These are phyloP conservation scores for Rubia tinctorum DNA, from an alignment of 305 asterid species.

Conservation along the genomic window DNA sequence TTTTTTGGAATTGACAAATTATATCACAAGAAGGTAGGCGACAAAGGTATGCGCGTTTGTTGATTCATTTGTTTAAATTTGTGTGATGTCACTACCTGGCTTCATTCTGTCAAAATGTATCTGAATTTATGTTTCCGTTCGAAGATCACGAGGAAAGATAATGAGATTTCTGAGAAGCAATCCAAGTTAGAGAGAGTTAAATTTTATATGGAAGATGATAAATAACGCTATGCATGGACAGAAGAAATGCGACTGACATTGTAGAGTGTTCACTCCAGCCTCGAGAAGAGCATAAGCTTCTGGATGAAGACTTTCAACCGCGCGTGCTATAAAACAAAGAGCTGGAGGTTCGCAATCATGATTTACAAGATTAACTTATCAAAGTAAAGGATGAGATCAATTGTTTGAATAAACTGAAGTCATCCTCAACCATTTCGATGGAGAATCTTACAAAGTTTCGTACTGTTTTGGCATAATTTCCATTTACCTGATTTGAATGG, in stretches of 20 bases:
- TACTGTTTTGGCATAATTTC: neutral
- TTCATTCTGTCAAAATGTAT: no score
- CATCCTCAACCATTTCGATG: slow-evolving; percentile 45
- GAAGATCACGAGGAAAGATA: slow-evolving; percentile 64
- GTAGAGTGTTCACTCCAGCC: slow-evolving; percentile 61
- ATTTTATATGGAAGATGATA: slow-evolving; percentile 49
- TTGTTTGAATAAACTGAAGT: slow-evolving; percentile 44
- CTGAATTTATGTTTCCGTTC: no score
- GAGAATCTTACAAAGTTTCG: slow-evolving; percentile 34
- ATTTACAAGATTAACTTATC: slow-evolving; percentile 55
- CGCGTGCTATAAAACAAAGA: slow-evolving; percentile 55
- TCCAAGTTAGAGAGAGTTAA: slow-evolving; percentile 74
- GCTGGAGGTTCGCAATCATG: slow-evolving; percentile 51
- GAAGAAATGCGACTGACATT: slow-evolving; percentile 65
- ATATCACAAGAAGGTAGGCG: slow-evolving; percentile 83
- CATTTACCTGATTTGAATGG: no score
- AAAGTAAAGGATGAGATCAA: slow-evolving; percentile 53
- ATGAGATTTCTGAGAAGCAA: slow-evolving; percentile 67
- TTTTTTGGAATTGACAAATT: slow-evolving; percentile 77
- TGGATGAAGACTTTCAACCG: slow-evolving; percentile 52
- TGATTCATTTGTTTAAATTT: no score
- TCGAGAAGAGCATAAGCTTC: slow-evolving; percentile 59
- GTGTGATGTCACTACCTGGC: no score
- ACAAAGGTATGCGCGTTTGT: slow-evolving; percentile 54
- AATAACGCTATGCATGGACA: slow-evolving; percentile 37